These are phyloP conservation scores for Cystofilobasidium capitatum DNA, from an alignment of 768 basidiomycete genomes.

Conservation along the genomic window DNA sequence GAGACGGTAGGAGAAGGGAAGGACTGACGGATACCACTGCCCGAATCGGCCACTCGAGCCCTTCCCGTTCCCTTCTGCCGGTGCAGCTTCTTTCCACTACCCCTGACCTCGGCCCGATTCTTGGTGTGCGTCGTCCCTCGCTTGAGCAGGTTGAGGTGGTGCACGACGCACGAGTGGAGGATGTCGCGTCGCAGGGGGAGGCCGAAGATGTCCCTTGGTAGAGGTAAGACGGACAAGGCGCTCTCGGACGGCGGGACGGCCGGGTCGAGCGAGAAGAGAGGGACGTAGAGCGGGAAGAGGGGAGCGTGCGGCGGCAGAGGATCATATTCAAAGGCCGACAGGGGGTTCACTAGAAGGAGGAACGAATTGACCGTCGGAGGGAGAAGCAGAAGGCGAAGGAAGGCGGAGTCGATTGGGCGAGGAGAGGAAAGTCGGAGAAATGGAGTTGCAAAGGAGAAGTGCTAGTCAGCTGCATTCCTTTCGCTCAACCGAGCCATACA, in stretches of 20 bases:
- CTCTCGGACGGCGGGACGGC: constrained; percentile 9
- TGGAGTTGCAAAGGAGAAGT: background rate
- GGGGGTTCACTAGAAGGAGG: constrained; percentile 12
- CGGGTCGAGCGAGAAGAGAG: constrained; percentile 29
- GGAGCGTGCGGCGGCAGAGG: constrained; percentile 17
- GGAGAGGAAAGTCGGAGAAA: background rate
- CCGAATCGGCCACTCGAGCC: constrained; percentile 80
- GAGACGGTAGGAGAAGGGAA: background rate
- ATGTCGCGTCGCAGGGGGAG: constrained; percentile 85
- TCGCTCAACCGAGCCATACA: background rate
- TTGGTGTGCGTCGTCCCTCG: background rate
- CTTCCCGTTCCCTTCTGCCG: constrained; percentile 83
- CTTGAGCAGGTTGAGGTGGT: constrained; percentile 59
- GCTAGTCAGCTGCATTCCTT: background rate
- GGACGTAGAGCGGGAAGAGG: constrained; percentile 30
- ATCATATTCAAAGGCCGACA: constrained; percentile 15
- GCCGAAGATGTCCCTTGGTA: constrained; percentile 57
- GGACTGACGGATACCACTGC: constrained; percentile 41
- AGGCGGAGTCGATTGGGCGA: background rate
- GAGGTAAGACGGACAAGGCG: constrained; percentile 35
- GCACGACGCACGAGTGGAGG: constrained; percentile 80
- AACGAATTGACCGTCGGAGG: no score
- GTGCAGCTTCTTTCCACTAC: constrained; percentile 78
- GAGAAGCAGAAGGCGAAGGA: constrained; percentile 1
- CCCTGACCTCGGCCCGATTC: constrained; percentile 68